phyloP scores from a whole-genome alignment of 2,329 filamentous ascomycete species.

The Tothia fuscella region DNA sequence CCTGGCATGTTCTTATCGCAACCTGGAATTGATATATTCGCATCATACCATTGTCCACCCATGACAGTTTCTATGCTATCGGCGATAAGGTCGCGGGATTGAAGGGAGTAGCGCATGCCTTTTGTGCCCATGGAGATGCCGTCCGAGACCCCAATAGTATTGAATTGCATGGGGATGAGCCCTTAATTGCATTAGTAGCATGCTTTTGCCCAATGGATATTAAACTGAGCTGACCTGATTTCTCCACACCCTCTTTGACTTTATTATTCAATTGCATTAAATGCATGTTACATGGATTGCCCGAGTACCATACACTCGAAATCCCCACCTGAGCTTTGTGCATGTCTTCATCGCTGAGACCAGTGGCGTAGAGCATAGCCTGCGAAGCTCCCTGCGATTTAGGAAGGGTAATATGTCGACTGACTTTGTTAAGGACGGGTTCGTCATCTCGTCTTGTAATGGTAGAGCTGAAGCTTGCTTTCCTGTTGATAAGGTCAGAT shows the following conservation, averaged over 20 bases:
- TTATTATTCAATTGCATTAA: slow-evolving; percentile 76
- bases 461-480: slow-evolving; percentile 9
- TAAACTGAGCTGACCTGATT: slow-evolving; percentile 35
- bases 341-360: slow-evolving; percentile 75
- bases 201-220: neutral
- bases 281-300: slow-evolving; percentile 99
- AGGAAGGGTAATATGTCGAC: slow-evolving; percentile 78
- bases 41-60: slow-evolving; percentile 98
- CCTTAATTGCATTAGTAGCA: slow-evolving; percentile 29
- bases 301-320: slow-evolving; percentile 94
- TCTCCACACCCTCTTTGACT: slow-evolving; percentile 59
- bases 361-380: slow-evolving; percentile 97
- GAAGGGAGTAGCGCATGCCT: slow-evolving; percentile 90
- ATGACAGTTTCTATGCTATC: slow-evolving; percentile 99
- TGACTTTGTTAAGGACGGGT: slow-evolving; percentile 57
- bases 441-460: slow-evolving; percentile 5
- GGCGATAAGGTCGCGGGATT: slow-evolving; percentile 92
- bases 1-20: slow-evolving; percentile 98
- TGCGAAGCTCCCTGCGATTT: slow-evolving; percentile 98
- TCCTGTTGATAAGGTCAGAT: neutral
- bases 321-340: slow-evolving; percentile 96
- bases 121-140: slow-evolving; percentile 97
- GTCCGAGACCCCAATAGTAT: slow-evolving; percentile 96
- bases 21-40: slow-evolving; percentile 88
- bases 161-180: slow-evolving; percentile 91